phyloP scores from a whole-genome alignment of 176 grass and related monocot genomes.

The Bothriochloa decipiens region DNA sequence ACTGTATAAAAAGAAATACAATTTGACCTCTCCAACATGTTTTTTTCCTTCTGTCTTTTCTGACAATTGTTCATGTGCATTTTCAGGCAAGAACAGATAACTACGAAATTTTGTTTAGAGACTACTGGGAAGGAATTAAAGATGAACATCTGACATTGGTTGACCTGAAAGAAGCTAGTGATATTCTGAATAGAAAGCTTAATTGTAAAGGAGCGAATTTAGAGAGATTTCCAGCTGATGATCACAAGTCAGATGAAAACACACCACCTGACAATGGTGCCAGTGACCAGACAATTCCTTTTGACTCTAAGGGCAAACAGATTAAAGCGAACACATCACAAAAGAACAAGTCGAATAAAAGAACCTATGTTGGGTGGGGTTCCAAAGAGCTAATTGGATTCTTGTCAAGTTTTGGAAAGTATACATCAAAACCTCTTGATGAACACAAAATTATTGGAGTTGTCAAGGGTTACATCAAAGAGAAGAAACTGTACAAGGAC shows the following conservation, averaged over 20 bases:
- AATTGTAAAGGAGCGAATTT: slow-evolving; percentile 44
- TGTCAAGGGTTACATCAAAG: slow-evolving; percentile 70
- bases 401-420: slow-evolving; percentile 62
- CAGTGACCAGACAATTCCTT: slow-evolving; percentile 38
- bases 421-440: slow-evolving; percentile 56
- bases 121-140: slow-evolving; percentile 81
- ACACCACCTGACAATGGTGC: slow-evolving; percentile 27
- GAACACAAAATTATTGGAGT: slow-evolving; percentile 53
- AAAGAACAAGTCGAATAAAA: slow-evolving; percentile 67
- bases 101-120: slow-evolving; percentile 67
- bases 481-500: slow-evolving; percentile 54
- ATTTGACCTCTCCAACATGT: slow-evolving; percentile 26
- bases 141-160: slow-evolving; percentile 58
- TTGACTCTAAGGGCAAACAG: slow-evolving; percentile 38
- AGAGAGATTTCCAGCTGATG: slow-evolving; percentile 38
- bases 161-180: slow-evolving; percentile 65
- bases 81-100: slow-evolving; percentile 55
- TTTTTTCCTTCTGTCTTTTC: slow-evolving; percentile 27
- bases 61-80: slow-evolving; percentile 43
- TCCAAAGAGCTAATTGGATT: slow-evolving; percentile 72
- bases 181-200: slow-evolving; percentile 49
- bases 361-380: slow-evolving; percentile 73
- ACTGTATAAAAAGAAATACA: slow-evolving; percentile 20
- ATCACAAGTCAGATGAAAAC: slow-evolving; percentile 40
- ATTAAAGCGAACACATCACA: slow-evolving; percentile 44